A percentile compares a stretch with the other conserved stretches of the same genome.
Conservation (phyloP, 192 early-diverging fungal species). For the Cladochytrium replicatum region DNA sequence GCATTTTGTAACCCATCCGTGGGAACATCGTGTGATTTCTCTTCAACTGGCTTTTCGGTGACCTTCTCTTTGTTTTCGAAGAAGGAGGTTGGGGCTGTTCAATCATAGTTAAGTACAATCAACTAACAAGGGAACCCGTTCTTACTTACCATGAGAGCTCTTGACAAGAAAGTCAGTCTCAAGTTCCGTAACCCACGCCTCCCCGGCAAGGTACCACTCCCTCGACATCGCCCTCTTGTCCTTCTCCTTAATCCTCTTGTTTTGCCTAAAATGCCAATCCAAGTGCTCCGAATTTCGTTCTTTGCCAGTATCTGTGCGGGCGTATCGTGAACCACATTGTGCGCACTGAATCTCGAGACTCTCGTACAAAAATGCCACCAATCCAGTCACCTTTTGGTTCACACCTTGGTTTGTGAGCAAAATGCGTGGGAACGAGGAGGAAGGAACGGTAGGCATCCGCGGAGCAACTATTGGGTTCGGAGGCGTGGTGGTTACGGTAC, state of each 20-base stretch:
- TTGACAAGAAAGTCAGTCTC: constrained; percentile 24
- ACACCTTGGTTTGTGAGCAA: too few species aligned
- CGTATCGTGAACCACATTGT: constrained; percentile 84
- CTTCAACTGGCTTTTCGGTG: too few species aligned
- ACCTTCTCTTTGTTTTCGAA: constrained; percentile 15
- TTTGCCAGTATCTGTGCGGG: constrained; percentile 56
- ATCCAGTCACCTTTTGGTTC: too few species aligned
- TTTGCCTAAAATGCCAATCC: constrained; percentile 96
- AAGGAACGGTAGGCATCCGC: too few species aligned
- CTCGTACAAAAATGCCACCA: constrained; percentile 71
- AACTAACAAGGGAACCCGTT: background rate
- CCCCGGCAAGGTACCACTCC: constrained; percentile 75
- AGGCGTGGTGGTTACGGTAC: constrained; percentile 5
- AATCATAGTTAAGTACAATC: background rate
- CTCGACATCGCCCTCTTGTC: constrained; percentile 73
- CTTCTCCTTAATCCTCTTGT: constrained; percentile 72
- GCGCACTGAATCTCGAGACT: constrained; percentile 72
- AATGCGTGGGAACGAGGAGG: too few species aligned
- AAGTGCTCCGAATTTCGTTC: constrained; percentile 73
- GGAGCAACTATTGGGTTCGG: too few species aligned
- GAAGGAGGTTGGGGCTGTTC: constrained; percentile 20
- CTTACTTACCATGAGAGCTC: too few species aligned
- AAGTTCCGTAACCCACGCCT: constrained; percentile 37
- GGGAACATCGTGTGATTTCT: constrained; percentile 20
- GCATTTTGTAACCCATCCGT: constrained; percentile 20